Base-by-base conservation (phyloP, 768 basidiomycete species). In the Podaxis sp. region DNA sequence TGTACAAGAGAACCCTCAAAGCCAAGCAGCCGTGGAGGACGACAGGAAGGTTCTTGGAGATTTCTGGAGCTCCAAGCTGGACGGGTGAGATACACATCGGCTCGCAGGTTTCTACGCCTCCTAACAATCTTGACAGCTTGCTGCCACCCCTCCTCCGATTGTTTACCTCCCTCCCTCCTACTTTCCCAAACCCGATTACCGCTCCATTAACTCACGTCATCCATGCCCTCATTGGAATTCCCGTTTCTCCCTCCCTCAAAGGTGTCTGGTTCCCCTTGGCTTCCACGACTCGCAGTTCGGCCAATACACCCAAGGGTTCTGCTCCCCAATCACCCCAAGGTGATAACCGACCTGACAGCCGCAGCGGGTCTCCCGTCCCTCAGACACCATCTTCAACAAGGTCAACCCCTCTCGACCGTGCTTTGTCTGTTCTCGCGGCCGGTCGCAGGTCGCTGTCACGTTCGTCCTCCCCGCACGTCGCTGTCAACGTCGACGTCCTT, bases 121-220 rank as follows among this genome's bases (percentile, higher is more conserved):
- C 18, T 50, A 28, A 50, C 54, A 18, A 44, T 50, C 32, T 23
- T 27, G 16, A 4, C 69, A 91, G 92, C 5, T 73, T 96, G 16
- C 79, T 96, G 18, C 77, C 84, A 6, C 84, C 90, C 0, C 79
- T 93, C 23, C 76, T 95, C 40, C 83, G 85, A 32, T 79, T 85
- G 4, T 90, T 94, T 72, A 79, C 84, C 63, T 67, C 78, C n/a
- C 79, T 90, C 23, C 85, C 89, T 0, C 79, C 82, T 3, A 78
- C 82, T 4, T 85, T 82, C 55, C 80, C 82, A 9, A 78, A 77
- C 2, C 93, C 92, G 1, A 76, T 96, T 38, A 75, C 84, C 0
- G 73, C 88, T 0, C 93, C 95, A 0, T 73, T 97, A 36, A 87
- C 90, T 0, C 90, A 96, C 62, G 80, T 88, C 56, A 88, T 96